Base-by-base conservation (phyloP, 768 basidiomycete genomes). In the Psilocybe sp. region DNA sequence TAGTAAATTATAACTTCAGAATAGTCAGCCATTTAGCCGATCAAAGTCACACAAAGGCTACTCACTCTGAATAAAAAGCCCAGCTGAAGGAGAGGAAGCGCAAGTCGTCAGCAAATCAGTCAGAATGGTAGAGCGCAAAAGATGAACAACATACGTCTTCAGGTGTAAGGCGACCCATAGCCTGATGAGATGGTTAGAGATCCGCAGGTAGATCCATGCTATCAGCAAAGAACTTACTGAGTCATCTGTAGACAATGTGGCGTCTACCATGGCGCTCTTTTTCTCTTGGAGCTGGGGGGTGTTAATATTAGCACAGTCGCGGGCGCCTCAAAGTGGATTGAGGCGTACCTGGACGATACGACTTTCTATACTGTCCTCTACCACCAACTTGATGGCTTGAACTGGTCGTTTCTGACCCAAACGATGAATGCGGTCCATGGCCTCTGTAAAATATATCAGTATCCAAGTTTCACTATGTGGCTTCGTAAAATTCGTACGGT, bases 401-500 rank as follows among this genome's bases (percentile, higher is more conserved):
- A 99, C 91, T 7, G 96, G 95, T 18, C 96, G 81, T 56, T 84
- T 87, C 67, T 98, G 94, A n/a, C 95, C 95, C 38, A 97, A 75
- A 52, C 94, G 87, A 70, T 98, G 95, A 53, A 98, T 97, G 47
- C 95, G 89, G 66, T 96, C 94, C 93, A 96, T 98, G 2, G 92
- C 92, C 80, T 93, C 87, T 90, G 78, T 55, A 52, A 23, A 14
- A 37, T 10, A 8, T 20, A 44, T 45, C 6, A 41, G 7, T 31
- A 44, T 20, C 32, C 9, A 14, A 9, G 3, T n/a, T 15, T 31
- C 12, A 23, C 19, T 47, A 9, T 14, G 33, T 35, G n/a, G 11
- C 11, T 1, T 19, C 5, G 11, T 7, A 20, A 15, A 37, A 13
- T 16, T 76, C 89, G 71, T 65, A 90, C 89, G 88, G 60, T 79